phyloP scores from a whole-genome alignment of 345 rosid species.

The Salix brachista region DNA sequence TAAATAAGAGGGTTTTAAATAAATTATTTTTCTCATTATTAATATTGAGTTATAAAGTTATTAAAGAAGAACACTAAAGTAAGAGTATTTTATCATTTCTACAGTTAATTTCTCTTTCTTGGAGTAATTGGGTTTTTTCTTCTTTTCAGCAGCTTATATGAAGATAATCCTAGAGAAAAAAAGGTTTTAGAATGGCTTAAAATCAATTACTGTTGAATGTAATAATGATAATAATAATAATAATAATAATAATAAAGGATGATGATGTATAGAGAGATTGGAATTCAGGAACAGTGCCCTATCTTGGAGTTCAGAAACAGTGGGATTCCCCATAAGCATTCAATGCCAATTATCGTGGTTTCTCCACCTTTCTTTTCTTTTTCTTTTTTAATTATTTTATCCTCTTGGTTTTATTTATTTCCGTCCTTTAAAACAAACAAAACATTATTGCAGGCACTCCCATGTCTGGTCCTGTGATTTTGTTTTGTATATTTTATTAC shows the following conservation, averaged over 20 bases:
- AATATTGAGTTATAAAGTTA: too few relatives aligned
- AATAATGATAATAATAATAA: not conserved
- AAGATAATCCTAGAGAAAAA: too few relatives aligned
- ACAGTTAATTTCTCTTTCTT: too few relatives aligned
- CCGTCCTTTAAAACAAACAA: not conserved
- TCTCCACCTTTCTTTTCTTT: constrained; percentile 34
- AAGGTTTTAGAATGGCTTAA: too few relatives aligned
- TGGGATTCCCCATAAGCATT: constrained; percentile 80
- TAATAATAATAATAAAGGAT: not conserved
- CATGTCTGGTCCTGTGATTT: not conserved
- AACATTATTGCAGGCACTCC: not conserved
- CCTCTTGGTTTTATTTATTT: not conserved
- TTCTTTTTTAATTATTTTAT: not conserved
- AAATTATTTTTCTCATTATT: too few relatives aligned
- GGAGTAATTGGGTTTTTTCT: too few relatives aligned
- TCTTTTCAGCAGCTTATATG: too few relatives aligned
- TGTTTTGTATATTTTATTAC: not conserved
- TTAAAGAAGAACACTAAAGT: too few relatives aligned
- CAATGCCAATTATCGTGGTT: constrained; percentile 58
- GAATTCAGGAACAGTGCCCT: constrained; percentile 48
- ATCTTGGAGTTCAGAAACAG: constrained; percentile 65
- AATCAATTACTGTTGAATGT: too few relatives aligned
- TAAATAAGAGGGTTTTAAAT: too few relatives aligned
- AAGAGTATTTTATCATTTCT: too few relatives aligned
- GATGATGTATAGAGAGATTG: constrained; percentile 39